phyloP scores from a whole-genome alignment of 352 stramenopile genomes.

The Phytophthora fragariae region DNA sequence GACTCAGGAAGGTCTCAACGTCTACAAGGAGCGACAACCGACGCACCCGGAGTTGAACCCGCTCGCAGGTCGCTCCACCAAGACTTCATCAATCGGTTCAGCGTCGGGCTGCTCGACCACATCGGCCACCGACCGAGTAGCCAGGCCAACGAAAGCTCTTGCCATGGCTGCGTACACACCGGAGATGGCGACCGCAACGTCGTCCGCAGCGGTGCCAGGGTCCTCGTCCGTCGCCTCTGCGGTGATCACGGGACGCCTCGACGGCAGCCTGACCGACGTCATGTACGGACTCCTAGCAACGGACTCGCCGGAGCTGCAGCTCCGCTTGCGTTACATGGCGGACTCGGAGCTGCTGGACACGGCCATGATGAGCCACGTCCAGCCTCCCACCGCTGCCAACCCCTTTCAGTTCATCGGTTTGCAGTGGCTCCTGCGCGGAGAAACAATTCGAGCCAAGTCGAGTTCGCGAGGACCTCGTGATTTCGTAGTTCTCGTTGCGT shows the following conservation, averaged over 20 bases:
- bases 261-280: conserved; percentile 42
- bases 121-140: conserved; percentile 2
- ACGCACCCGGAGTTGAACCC: conserved; percentile 26
- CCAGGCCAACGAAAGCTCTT: conserved; percentile 28
- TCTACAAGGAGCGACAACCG: conserved; percentile 46
- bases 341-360: conserved; percentile 38
- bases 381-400: conserved; percentile 21
- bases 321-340: conserved; percentile 40
- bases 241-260: conserved; percentile 37
- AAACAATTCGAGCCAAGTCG: conserved; percentile 29
- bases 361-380: conserved; percentile 34
- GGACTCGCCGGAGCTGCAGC: conserved; percentile 40
- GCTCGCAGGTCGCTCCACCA: not conserved
- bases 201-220: conserved; percentile 6
- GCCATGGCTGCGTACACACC: conserved; percentile 42
- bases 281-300: conserved; percentile 47
- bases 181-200: conserved; percentile 13
- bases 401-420: conserved; percentile 47
- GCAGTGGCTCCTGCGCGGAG: conserved; percentile 40
- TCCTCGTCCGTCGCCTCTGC: conserved; percentile 27
- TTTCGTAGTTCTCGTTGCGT: conserved; percentile 43
- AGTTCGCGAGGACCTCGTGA: conserved; percentile 35
- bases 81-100: conserved; percentile 10
- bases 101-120: conserved; percentile 7
- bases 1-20: conserved; percentile 33